A percentile compares a stretch with the other conserved stretches of the same genome.
Evolutionary conservation across 345 rosid genomes (phyloP).

Genomic region (Draba incana): DNA sequence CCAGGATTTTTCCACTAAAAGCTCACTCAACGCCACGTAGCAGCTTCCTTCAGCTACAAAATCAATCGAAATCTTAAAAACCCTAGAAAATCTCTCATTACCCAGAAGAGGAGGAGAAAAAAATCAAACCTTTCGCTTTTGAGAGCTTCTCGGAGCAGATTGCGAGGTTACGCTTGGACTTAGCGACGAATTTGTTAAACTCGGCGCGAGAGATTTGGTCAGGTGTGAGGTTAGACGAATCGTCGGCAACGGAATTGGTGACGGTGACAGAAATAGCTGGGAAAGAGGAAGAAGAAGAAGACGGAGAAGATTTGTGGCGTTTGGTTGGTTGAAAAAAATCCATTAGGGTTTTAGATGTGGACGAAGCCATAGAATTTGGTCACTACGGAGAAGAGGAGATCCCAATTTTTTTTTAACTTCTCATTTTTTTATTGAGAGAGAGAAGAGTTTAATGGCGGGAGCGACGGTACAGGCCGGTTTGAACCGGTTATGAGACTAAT

Average conservation of each 20-base stretch:
- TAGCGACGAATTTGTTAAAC: conserved; percentile 64
- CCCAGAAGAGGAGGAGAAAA: not conserved
- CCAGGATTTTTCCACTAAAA: conserved; percentile 91
- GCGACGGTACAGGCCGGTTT: conserved; percentile 20
- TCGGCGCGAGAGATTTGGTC: conserved; percentile 62
- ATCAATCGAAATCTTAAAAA: conserved; percentile 4
- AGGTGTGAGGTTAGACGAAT: conserved; percentile 51
- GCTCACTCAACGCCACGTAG: conserved; percentile 67
- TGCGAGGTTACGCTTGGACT: conserved; percentile 69
- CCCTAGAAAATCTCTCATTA: not conserved
- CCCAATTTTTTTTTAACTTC: not conserved
- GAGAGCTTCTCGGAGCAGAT: conserved; percentile 62
- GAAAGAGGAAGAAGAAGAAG: conserved; percentile 41
- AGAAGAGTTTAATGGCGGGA: conserved; percentile 30
- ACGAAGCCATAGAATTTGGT: conserved; percentile 50
- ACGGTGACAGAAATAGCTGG: conserved; percentile 12
- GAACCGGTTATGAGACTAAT: conserved; percentile 4
- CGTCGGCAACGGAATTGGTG: conserved; percentile 29
- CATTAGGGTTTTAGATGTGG: conserved; percentile 60
- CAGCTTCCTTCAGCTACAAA: conserved; percentile 47
- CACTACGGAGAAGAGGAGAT: not conserved
- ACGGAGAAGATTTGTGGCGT: conserved; percentile 57
- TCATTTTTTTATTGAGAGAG: not conserved
- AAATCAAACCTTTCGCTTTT: conserved; percentile 50
- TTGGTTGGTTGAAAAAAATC: conserved; percentile 75